A percentile compares a stretch with the other conserved stretches of the same genome.
phyloP scores from a whole-genome alignment of 2,329 filamentous ascomycete species.

The Aspergillus sp. region DNA sequence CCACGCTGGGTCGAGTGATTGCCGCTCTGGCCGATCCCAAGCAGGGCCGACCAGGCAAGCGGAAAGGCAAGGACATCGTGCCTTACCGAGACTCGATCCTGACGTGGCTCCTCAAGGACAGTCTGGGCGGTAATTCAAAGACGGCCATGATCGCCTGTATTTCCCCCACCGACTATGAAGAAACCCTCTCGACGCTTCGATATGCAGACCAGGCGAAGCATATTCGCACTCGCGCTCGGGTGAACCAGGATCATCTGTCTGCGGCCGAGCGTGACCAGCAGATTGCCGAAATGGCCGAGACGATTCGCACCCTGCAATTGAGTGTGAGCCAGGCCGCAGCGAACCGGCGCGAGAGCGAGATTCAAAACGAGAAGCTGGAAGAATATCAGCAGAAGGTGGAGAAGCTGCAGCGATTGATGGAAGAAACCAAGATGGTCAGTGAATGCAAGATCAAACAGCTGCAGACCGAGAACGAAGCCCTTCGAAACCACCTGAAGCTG shows the following conservation, averaged over 20 bases:
- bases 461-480: constrained; percentile 84
- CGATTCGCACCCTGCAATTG: constrained; percentile 82
- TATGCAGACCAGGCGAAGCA: constrained; percentile 98
- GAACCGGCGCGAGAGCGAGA: constrained; percentile 71
- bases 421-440: constrained; percentile 83
- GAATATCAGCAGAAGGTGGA: constrained; percentile 91
- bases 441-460: constrained; percentile 92
- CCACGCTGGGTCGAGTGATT: constrained; percentile 92
- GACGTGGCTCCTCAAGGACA: constrained; percentile 90
- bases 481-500: constrained; percentile 83
- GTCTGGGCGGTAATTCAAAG: constrained; percentile 92
- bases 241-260: constrained; percentile 94
- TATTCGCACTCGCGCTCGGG: constrained; percentile 88
- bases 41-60: constrained; percentile 52
- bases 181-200: constrained; percentile 90
- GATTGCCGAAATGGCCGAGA: constrained; percentile 91
- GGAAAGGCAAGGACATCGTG: constrained; percentile 71
- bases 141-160: constrained; percentile 99
- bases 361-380: constrained; percentile 80
- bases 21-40: constrained; percentile 80
- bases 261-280: constrained; percentile 92
- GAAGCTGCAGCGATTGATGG: constrained; percentile 92
- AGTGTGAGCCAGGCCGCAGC: constrained; percentile 62
- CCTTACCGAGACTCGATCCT: constrained; percentile 88
- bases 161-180: constrained; percentile 91